Evolutionary conservation across 1,284 basidiomycete species (phyloP), one percentile per base, ranked within the genome.

Genomic region (Cryptococcus sp.): DNA sequence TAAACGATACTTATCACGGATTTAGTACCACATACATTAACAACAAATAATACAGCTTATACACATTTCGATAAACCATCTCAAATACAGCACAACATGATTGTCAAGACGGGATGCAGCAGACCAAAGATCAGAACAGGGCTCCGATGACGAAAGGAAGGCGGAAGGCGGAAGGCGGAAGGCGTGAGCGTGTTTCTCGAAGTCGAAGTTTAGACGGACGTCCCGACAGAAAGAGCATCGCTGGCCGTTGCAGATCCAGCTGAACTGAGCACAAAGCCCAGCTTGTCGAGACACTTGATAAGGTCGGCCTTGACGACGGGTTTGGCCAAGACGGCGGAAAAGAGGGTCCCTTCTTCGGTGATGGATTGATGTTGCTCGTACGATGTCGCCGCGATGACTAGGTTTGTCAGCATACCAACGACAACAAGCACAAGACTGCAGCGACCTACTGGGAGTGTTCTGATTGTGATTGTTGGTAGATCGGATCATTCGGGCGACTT

Each of bases 221-320:
- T 35, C 9, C 21, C 22, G 10, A 31, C 11, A 12, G 43, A 39
- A 23, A 45, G n/a, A n/a, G 35, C 43, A 28, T 50, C 51, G 26
- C 34, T 23, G 23, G 33, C n/a, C 6, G 46, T 23, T 19, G 40
- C 26, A 4, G 42, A 44, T 12, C 37, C 36, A 19, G 45, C 23
- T 7, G 38, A 47, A 12, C 55, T 39, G 5, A 69, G 52, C 21
- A 65, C 49, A 78, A 94, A 94, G 23, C 91, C 90, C 35, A 94
- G 79, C 65, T 86, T 70, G n/a, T 83, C 82, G 84, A 86, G 53
- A 82, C 84, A 53, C 78, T 62, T 80, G 44, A 92, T 75, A 28
- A 95, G 76, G 65, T 91, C 88, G 18, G 81, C 79, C 72, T 91
- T 91, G 68, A 87, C 84, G 59, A 95, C 76, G 1, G 91, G 92